Conservation (phyloP, 2,329 filamentous ascomycete genomes). For the Cladophialophora immunda region DNA sequence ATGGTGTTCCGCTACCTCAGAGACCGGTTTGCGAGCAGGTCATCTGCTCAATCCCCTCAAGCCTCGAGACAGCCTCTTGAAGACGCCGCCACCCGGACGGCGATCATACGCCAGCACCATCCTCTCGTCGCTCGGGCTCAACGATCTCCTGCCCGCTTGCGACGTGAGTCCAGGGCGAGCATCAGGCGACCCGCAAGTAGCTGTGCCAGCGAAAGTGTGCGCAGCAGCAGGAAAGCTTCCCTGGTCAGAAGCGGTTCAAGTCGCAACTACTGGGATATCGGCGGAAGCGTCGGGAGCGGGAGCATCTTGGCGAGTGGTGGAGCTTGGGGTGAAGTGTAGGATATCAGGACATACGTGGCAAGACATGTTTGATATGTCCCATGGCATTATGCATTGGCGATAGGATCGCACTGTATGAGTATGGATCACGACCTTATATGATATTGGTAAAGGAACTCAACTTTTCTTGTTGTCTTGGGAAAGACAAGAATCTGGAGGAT, state of each 20-base stretch:
- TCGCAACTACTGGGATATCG: constrained; percentile 92
- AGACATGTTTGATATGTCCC: constrained; percentile 5
- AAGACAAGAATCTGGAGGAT: constrained; percentile 1
- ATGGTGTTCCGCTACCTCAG: constrained; percentile 90
- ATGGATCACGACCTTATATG: constrained; percentile 29
- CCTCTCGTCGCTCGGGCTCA: constrained; percentile 74
- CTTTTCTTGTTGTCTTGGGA: constrained; percentile 3
- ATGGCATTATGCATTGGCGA: constrained; percentile 19
- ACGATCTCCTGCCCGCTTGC: constrained; percentile 58
- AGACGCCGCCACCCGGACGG: constrained; percentile 77
- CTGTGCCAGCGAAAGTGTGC: constrained; percentile 88
- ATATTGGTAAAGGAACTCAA: constrained; percentile 12
- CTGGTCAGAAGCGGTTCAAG: constrained; percentile 70
- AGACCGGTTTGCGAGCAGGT: constrained; percentile 68
- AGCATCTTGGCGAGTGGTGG: constrained; percentile 73
- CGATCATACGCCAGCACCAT: constrained; percentile 86
- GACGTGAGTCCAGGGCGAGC: constrained; percentile 53
- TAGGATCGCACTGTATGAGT: constrained; percentile 29
- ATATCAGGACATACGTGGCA: constrained; percentile 17
- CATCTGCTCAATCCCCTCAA: constrained; percentile 53
- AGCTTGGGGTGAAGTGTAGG: constrained; percentile 77
- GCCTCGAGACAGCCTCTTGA: constrained; percentile 57
- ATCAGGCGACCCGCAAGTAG: constrained; percentile 66
- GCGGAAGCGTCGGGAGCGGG: constrained; percentile 79
- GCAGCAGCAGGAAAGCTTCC: constrained; percentile 70